Evolutionary conservation across 1,284 basidiomycete genomes (phyloP).

Genomic region (Ganoderma lingzhi): DNA sequence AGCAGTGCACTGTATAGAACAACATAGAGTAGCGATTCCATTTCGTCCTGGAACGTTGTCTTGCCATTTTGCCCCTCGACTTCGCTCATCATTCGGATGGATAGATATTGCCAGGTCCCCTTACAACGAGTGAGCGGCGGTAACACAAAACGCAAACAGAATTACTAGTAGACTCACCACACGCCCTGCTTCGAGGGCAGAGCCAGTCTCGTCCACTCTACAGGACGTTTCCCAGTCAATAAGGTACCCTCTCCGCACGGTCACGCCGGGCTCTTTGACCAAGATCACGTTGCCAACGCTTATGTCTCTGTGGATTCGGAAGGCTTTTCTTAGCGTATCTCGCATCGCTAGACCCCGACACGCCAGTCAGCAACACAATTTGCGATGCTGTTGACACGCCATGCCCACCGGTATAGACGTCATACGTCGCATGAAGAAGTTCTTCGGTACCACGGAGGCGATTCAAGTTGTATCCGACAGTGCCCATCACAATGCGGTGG

Average conservation of each 20-base stretch:
- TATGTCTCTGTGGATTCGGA: constrained; percentile 20
- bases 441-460: not conserved
- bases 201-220: constrained; percentile 7
- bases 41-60: constrained; percentile 22
- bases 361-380: no score
- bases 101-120: constrained; percentile 25
- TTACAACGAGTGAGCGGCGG: not conserved
- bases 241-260: constrained; percentile 13
- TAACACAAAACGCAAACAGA: not conserved
- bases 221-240: constrained; percentile 25
- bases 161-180: not conserved
- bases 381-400: no score
- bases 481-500: not conserved
- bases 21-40: constrained; percentile 30
- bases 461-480: not conserved
- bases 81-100: not conserved
- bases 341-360: constrained; percentile 12
- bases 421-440: not conserved
- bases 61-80: not conserved
- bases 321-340: constrained; percentile 14
- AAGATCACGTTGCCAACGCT: constrained; percentile 27
- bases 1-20: constrained; percentile 21
- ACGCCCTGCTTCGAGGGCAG: not conserved
- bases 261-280: constrained; percentile 8
- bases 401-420: not conserved